phyloP scores from a whole-genome alignment of 441 rosid species.

The Aleurites moluccanus region DNA sequence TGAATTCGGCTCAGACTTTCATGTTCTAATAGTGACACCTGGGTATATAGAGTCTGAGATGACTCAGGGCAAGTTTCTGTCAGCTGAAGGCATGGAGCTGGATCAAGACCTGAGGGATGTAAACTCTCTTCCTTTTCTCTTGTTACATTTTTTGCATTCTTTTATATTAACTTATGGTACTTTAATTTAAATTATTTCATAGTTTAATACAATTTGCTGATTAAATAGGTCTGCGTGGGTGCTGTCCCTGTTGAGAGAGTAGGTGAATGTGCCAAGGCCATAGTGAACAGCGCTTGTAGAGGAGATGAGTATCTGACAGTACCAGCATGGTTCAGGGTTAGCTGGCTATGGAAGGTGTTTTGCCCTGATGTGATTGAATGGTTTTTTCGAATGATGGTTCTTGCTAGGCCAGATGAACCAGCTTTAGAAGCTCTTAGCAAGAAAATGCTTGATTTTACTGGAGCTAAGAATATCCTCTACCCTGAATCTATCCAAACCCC shows the following conservation, averaged over 20 bases:
- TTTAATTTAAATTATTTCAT: neutral
- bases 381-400: constrained; percentile 17
- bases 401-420: neutral
- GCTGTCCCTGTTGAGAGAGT: constrained; percentile 29
- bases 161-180: too few species aligned
- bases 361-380: constrained; percentile 49
- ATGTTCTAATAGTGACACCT: constrained; percentile 60
- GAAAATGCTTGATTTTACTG: constrained; percentile 7
- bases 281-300: constrained; percentile 45
- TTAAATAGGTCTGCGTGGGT: constrained; percentile 32
- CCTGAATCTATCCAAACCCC: constrained; percentile 17
- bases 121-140: constrained; percentile 1
- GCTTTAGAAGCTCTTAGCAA: constrained; percentile 14
- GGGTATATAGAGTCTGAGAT: constrained; percentile 60
- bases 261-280: constrained; percentile 35
- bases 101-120: constrained; percentile 61
- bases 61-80: constrained; percentile 53
- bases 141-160: too few species aligned
- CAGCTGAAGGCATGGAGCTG: constrained; percentile 45
- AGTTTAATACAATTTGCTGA: neutral
- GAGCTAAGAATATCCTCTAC: constrained; percentile 21
- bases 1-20: constrained; percentile 52
- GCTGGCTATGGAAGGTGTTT: constrained; percentile 39
- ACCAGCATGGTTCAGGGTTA: constrained; percentile 42
- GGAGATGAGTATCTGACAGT: constrained; percentile 45